These are phyloP conservation scores for Suhomyces taliae DNA, from an alignment of 1,139 yeast genomes.

Conservation along the genomic window DNA sequence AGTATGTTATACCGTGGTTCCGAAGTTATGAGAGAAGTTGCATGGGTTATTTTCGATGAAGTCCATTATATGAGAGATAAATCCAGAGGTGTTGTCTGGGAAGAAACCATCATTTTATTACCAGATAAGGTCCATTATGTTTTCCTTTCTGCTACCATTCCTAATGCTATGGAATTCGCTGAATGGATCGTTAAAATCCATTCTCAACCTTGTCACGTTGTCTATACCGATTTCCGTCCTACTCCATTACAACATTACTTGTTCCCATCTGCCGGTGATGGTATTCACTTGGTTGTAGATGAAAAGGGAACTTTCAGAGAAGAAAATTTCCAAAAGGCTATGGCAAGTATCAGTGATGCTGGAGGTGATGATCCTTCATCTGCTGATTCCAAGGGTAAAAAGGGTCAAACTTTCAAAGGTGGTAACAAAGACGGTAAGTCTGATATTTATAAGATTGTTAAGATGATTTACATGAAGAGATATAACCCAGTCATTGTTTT, in stretches of 20 bases:
- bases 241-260: constrained; percentile 96
- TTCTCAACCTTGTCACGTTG: constrained; percentile 96
- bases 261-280: constrained; percentile 97
- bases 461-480: constrained; percentile 94
- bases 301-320: constrained; percentile 96
- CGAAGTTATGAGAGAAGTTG: constrained; percentile 94
- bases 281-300: constrained; percentile 95
- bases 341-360: constrained; percentile 85
- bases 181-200: constrained; percentile 98
- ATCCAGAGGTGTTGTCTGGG: constrained; percentile 99
- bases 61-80: constrained; percentile 96
- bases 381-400: constrained; percentile 61
- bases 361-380: constrained; percentile 81
- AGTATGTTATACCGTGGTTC: constrained; percentile 94
- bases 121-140: constrained; percentile 94
- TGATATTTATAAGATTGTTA: constrained; percentile 94
- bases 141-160: constrained; percentile 92
- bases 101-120: constrained; percentile 90
- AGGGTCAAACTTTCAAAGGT: constrained; percentile 86
- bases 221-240: constrained; percentile 97
- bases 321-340: constrained; percentile 96
- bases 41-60: constrained; percentile 94
- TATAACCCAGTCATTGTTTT: constrained; percentile 98
- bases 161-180: constrained; percentile 97
- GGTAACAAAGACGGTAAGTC: constrained; percentile 82